phyloP scores from a whole-genome alignment of 2,329 filamentous ascomycete genomes.

The Tolypocladium cylindrosporum region DNA sequence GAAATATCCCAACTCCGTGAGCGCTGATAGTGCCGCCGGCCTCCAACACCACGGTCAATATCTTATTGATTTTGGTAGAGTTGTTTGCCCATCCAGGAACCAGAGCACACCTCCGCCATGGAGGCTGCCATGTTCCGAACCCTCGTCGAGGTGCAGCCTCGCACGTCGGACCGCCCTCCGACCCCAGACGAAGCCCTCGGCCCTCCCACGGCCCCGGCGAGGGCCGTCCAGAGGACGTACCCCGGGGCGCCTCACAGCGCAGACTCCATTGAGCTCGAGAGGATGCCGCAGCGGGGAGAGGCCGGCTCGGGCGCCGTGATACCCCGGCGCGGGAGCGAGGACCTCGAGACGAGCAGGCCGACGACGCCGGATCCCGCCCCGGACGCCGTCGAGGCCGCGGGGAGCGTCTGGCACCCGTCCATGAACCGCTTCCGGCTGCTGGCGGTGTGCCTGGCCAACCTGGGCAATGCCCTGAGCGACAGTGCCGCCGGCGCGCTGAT shows the following conservation, averaged over 20 bases:
- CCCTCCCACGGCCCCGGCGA: conserved; percentile 20
- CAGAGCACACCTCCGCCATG: conserved; percentile 13
- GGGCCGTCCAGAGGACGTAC: conserved; percentile 26
- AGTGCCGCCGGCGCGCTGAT: conserved; percentile 68
- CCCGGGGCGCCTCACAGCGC: conserved; percentile 25
- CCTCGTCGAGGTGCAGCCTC: conserved; percentile 21
- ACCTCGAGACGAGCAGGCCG: conserved; percentile 46
- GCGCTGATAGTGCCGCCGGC: no score
- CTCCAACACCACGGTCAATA: no score
- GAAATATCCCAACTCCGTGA: not conserved
- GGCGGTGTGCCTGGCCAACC: conserved; percentile 52
- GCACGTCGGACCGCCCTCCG: conserved; percentile 5
- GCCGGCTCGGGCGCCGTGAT: conserved; percentile 5
- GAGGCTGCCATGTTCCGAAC: conserved; percentile 21
- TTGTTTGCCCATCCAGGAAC: not conserved
- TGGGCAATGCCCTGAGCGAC: conserved; percentile 66
- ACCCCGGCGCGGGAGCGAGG: conserved; percentile 8
- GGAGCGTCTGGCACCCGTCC: conserved; percentile 47
- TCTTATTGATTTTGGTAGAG: not conserved
- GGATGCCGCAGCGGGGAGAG: conserved; percentile 7
- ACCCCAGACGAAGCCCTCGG: conserved; percentile 9
- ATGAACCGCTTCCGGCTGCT: conserved; percentile 64
- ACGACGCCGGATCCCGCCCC: conserved; percentile 27
- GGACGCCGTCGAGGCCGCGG: conserved; percentile 35
- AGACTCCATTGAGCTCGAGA: conserved; percentile 17